Percentiles rank a stretch among this genome's conserved stretches.
Conservation (phyloP, 2,329 filamentous ascomycete species). For the Monilinia polystroma region DNA sequence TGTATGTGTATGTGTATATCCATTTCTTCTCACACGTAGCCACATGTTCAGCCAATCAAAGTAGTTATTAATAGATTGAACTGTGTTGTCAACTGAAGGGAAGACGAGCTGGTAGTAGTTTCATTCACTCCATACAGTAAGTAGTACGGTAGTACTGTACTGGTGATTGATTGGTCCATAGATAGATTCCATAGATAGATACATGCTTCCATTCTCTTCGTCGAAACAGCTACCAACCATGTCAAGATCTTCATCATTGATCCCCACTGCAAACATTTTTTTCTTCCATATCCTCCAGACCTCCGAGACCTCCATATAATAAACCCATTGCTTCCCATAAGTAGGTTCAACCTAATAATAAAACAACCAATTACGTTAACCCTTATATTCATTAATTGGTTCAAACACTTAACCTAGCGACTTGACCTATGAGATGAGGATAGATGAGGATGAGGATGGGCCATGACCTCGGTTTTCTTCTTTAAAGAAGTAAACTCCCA, state of each 20-base stretch:
- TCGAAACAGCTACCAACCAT: background rate
- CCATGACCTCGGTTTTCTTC: background rate
- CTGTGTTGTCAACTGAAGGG: constrained; percentile 13
- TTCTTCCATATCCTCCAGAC: background rate
- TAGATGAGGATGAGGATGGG: background rate
- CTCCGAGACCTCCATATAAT: background rate
- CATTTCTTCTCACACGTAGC: constrained; percentile 9
- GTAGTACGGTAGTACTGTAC: too few species aligned
- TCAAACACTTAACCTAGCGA: background rate
- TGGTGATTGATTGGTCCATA: background rate
- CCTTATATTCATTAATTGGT: background rate
- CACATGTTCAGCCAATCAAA: constrained; percentile 9
- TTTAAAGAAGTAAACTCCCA: constrained; percentile 16
- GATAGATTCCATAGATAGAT: background rate
- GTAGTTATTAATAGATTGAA: constrained; percentile 7
- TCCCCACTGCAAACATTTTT: constrained; percentile 1
- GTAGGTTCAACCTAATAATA: constrained; percentile 15
- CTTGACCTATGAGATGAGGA: background rate
- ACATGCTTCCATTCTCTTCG: constrained; percentile 1
- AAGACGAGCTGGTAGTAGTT: background rate
- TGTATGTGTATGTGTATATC: background rate
- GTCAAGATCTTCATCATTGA: constrained; percentile 12
- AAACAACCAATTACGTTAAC: constrained; percentile 7
- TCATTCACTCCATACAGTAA: background rate
- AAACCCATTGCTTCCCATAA: background rate